A percentile compares a stretch with the other conserved stretches of the same genome.
These are phyloP conservation scores for Aspergillus taichungensis DNA, from an alignment of 495 filamentous ascomycete genomes.

Conservation along the genomic window DNA sequence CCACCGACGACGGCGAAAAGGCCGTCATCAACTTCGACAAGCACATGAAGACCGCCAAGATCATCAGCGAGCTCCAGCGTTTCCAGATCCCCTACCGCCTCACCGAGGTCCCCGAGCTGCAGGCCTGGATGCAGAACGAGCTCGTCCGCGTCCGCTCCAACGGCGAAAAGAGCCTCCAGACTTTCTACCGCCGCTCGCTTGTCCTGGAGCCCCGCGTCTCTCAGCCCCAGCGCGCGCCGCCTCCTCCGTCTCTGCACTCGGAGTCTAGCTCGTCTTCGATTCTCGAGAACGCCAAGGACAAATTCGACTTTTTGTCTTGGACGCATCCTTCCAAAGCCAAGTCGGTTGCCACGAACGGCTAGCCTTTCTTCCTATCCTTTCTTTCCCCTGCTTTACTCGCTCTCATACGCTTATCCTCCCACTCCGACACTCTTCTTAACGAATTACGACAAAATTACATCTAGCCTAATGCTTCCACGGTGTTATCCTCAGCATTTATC, in stretches of 20 bases:
- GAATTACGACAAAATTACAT: background rate
- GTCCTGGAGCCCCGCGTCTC: conserved; percentile 76
- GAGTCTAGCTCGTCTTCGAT: conserved; percentile 38
- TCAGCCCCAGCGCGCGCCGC: conserved; percentile 8
- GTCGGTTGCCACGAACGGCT: conserved; percentile 37
- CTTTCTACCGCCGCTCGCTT: conserved; percentile 76
- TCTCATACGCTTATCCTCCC: conserved; percentile 4
- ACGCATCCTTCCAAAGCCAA: conserved; percentile 42
- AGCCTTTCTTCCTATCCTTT: conserved; percentile 9
- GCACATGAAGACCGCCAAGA: conserved; percentile 84
- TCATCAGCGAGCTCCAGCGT: conserved; percentile 90
- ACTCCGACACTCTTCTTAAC: conserved; percentile 9
- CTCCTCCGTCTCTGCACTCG: conserved; percentile 13
- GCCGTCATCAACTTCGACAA: conserved; percentile 98
- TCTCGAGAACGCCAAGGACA: conserved; percentile 45
- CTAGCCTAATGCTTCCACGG: too few relatives aligned
- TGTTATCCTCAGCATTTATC: too few relatives aligned
- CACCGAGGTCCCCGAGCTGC: conserved; percentile 76
- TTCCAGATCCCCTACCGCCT: conserved; percentile 96
- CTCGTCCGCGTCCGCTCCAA: conserved; percentile 70
- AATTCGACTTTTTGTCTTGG: conserved; percentile 51
- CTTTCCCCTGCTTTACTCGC: conserved; percentile 5
- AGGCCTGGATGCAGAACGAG: conserved; percentile 86
- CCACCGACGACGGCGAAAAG: conserved; percentile 48
- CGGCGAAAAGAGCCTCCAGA: conserved; percentile 71